These are phyloP conservation scores for Leishmania tarentolae DNA, from an alignment of 208 protist species.

Conservation along the genomic window DNA sequence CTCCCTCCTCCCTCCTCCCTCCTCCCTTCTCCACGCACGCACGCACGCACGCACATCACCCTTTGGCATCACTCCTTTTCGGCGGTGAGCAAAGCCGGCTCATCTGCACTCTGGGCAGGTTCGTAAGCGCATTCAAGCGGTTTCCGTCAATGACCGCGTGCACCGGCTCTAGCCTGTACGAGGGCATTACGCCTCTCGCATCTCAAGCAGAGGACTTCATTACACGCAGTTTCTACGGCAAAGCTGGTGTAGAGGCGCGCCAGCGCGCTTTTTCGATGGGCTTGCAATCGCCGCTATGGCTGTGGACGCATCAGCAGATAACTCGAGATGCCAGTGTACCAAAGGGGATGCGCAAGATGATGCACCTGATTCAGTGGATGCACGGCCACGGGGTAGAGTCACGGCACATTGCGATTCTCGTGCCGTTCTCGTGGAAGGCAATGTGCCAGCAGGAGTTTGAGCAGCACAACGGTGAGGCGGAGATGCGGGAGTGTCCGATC, in stretches of 20 bases:
- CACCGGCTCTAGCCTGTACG: slow-evolving; percentile 22
- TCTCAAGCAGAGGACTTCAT: slow-evolving; percentile 63
- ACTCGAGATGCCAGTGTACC: slow-evolving; percentile 20
- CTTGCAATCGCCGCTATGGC: slow-evolving; percentile 78
- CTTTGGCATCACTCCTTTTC: too few species aligned
- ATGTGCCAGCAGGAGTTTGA: slow-evolving; percentile 42
- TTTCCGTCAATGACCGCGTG: slow-evolving; percentile 1
- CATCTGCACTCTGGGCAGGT: neutral
- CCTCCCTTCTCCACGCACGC: too few species aligned
- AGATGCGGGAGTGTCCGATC: slow-evolving; percentile 34
- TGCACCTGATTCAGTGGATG: slow-evolving; percentile 72
- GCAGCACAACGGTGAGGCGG: slow-evolving; percentile 16
- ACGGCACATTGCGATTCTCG: slow-evolving; percentile 55
- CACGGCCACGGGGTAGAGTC: slow-evolving; percentile 53
- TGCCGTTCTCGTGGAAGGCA: slow-evolving; percentile 59
- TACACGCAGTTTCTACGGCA: slow-evolving; percentile 66
- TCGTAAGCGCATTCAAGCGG: slow-evolving; percentile 1
- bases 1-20: too few species aligned
- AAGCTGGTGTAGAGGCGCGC: slow-evolving; percentile 26
- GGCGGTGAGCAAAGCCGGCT: neutral
- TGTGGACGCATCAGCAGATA: slow-evolving; percentile 74
- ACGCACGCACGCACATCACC: too few species aligned
- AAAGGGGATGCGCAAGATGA: slow-evolving; percentile 53
- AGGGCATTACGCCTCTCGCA: slow-evolving; percentile 31
- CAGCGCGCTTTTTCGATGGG: slow-evolving; percentile 47